Percentiles rank a stretch among this genome's conserved stretches.
These are phyloP conservation scores for Phytophthora megakarya DNA, from an alignment of 352 stramenopile genomes.

Conservation along the genomic window DNA sequence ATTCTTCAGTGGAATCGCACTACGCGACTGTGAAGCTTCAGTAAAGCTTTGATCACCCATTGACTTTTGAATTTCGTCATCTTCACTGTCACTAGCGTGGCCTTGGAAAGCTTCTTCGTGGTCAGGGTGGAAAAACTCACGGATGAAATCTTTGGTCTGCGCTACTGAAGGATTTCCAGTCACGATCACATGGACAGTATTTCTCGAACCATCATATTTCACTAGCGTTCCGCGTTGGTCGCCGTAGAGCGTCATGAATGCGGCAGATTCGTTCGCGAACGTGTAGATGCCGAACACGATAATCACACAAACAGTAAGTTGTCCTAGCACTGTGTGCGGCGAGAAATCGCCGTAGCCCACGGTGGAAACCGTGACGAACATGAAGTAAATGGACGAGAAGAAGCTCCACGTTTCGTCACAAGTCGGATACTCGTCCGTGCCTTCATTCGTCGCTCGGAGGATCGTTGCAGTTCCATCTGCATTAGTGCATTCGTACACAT, in stretches of 20 bases:
- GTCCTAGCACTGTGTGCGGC: slow-evolving; percentile 81
- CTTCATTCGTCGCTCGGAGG: slow-evolving; percentile 55
- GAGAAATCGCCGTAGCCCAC: slow-evolving; percentile 89
- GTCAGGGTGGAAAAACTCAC: slow-evolving; percentile 89
- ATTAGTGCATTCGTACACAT: slow-evolving; percentile 86
- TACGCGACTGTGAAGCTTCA: slow-evolving; percentile 13
- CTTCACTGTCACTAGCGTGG: slow-evolving; percentile 17
- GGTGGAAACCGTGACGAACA: slow-evolving; percentile 89
- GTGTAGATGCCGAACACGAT: slow-evolving; percentile 90
- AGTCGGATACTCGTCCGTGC: slow-evolving; percentile 51
- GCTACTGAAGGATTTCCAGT: slow-evolving; percentile 79
- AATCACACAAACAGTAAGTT: slow-evolving; percentile 78
- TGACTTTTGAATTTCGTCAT: slow-evolving; percentile 17
- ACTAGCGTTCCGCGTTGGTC: slow-evolving; percentile 61
- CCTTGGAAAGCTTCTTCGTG: slow-evolving; percentile 59
- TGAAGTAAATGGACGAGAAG: slow-evolving; percentile 90
- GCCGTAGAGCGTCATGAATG: slow-evolving; percentile 77
- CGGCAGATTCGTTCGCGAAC: slow-evolving; percentile 83
- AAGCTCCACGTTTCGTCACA: slow-evolving; percentile 87
- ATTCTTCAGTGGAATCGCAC: slow-evolving; percentile 24
- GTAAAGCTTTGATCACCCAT: slow-evolving; percentile 8
- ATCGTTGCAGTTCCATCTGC: slow-evolving; percentile 49
- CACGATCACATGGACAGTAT: slow-evolving; percentile 85
- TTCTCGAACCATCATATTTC: slow-evolving; percentile 67
- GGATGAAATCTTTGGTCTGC: slow-evolving; percentile 87